Conservation (phyloP, 2,329 filamentous ascomycete genomes). For the Ascochyta lentis region DNA sequence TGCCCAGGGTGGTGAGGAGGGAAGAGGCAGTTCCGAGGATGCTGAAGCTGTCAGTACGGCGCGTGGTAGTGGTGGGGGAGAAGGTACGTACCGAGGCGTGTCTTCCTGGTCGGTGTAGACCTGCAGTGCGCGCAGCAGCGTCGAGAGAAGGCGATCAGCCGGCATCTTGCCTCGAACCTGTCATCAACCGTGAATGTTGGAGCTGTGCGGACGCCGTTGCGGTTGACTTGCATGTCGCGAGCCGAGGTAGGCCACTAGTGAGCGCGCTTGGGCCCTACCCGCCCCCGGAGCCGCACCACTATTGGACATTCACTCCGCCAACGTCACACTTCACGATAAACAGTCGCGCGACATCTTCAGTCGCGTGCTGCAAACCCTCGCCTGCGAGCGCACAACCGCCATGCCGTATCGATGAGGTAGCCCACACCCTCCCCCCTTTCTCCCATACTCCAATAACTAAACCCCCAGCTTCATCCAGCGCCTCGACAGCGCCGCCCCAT, state of each 20-base stretch:
- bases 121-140: slow-evolving; percentile 69
- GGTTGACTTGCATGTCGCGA: slow-evolving; percentile 26
- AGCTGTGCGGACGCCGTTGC: slow-evolving; percentile 6
- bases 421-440: not conserved
- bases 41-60: slow-evolving; percentile 34
- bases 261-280: slow-evolving; percentile 22
- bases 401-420: slow-evolving; percentile 46
- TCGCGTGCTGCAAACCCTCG: not conserved
- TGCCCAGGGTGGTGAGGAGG: slow-evolving; percentile 72
- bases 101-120: slow-evolving; percentile 65
- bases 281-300: slow-evolving; percentile 16
- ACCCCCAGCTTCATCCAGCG: slow-evolving; percentile 53
- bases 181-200: slow-evolving; percentile 6
- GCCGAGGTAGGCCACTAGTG: slow-evolving; percentile 37
- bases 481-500: slow-evolving; percentile 56
- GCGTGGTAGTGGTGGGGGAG: slow-evolving; percentile 20
- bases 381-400: slow-evolving; percentile 8
- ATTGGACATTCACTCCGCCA: slow-evolving; percentile 19
- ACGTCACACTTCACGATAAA: slow-evolving; percentile 20
- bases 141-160: slow-evolving; percentile 70
- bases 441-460: not conserved
- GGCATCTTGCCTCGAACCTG: slow-evolving; percentile 60
- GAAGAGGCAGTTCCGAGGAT: slow-evolving; percentile 70
- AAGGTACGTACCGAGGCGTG: slow-evolving; percentile 59
- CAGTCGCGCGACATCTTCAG: not conserved